Conservation (phyloP, 495 filamentous ascomycete genomes). For the Penicillium desertorum region DNA sequence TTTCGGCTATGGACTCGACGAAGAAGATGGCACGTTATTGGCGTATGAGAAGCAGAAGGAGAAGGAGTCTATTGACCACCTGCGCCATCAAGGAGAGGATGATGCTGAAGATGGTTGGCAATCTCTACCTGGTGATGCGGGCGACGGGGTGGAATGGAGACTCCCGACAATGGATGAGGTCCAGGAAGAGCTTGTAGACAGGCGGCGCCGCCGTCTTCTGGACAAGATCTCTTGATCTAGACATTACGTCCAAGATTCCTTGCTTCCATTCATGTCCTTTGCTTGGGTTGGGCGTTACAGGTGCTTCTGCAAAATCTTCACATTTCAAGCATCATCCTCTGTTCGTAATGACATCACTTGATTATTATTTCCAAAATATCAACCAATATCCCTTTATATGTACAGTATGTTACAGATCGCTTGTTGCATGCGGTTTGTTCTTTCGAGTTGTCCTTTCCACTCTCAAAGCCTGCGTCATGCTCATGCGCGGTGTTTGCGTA, state of each 20-base stretch:
- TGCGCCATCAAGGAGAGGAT: constrained; percentile 51
- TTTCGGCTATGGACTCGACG: constrained; percentile 91
- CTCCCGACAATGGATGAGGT: constrained; percentile 87
- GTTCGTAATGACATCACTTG: constrained; percentile 11
- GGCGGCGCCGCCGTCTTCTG: constrained; percentile 75
- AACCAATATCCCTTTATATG: constrained; percentile 20
- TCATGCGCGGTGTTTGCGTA: constrained; percentile 34
- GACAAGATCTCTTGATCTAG: constrained; percentile 67
- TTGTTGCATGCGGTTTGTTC: constrained; percentile 31
- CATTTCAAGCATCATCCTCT: constrained; percentile 22
- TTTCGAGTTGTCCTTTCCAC: constrained; percentile 37
- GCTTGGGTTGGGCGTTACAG: constrained; percentile 27
- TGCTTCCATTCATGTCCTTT: constrained; percentile 19
- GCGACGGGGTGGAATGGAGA: constrained; percentile 81
- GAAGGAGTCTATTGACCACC: constrained; percentile 68
- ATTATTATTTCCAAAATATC: constrained; percentile 15
- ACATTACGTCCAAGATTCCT: constrained; percentile 2
- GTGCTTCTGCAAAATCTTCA: constrained; percentile 27
- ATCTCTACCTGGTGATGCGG: constrained; percentile 78
- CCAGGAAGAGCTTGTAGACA: constrained; percentile 85
- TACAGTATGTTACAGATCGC: constrained; percentile 27
- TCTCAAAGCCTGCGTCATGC: constrained; percentile 47
- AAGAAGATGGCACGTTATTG: constrained; percentile 84
- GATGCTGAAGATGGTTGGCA: constrained; percentile 68
- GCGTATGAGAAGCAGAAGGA: constrained; percentile 83